phyloP scores from a whole-genome alignment of 2,329 filamentous ascomycete species.

The Aspergillus floridensis region DNA sequence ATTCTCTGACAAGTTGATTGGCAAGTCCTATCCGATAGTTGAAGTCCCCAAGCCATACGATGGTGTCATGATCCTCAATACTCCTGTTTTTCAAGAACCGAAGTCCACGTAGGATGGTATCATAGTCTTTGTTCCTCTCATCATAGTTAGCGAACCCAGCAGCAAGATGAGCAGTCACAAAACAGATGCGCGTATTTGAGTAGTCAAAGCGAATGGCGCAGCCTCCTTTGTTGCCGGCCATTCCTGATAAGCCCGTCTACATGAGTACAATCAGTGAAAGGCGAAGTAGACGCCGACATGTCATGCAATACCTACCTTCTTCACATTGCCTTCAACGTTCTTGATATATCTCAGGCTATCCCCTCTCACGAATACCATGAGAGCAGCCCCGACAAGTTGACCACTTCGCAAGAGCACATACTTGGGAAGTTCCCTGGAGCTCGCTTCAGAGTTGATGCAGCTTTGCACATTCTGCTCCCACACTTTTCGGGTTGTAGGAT shows the following conservation, averaged over 20 bases:
- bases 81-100: conserved; percentile 86
- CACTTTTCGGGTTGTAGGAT: conserved; percentile 75
- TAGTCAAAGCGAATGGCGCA: conserved; percentile 96
- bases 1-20: conserved; percentile 71
- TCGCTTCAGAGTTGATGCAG: conserved; percentile 71
- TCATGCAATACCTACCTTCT: conserved; percentile 59
- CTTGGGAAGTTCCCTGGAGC: conserved; percentile 63
- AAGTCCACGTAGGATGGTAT: conserved; percentile 80
- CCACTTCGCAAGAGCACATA: conserved; percentile 90
- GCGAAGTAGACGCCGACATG: conserved; percentile 28
- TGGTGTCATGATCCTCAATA: conserved; percentile 87
- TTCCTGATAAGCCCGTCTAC: conserved; percentile 83
- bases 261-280: not conserved
- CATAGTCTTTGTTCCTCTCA: conserved; percentile 89
- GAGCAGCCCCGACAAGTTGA: conserved; percentile 87
- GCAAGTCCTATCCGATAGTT: conserved; percentile 92
- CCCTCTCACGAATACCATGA: conserved; percentile 85
- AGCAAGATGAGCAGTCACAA: conserved; percentile 93
- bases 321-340: conserved; percentile 93
- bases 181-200: conserved; percentile 86
- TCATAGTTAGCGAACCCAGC: conserved; percentile 97
- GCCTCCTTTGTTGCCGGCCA: conserved; percentile 96
- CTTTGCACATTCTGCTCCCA: conserved; percentile 83
- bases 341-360: conserved; percentile 79
- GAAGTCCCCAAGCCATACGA: conserved; percentile 97